Evolutionary conservation across 805 yeast species (phyloP).

Genomic region (Ogataea kodamae): DNA sequence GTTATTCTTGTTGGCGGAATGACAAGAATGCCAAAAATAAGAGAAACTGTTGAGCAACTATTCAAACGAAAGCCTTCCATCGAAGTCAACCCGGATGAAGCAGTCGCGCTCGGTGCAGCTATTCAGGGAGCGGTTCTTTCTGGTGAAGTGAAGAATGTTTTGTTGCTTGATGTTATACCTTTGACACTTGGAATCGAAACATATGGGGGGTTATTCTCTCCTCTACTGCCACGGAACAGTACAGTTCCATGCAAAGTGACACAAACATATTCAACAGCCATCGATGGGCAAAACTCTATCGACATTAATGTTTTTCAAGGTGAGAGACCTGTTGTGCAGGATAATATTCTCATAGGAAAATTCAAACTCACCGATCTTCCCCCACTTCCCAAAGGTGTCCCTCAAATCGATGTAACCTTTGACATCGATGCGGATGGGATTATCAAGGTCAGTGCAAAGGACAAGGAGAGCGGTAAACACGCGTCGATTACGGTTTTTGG

Average conservation of each 20-base stretch:
- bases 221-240: slow-evolving; percentile 83
- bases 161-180: slow-evolving; percentile 85
- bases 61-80: slow-evolving; percentile 84
- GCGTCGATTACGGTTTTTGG: slow-evolving; percentile 96
- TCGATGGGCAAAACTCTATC: slow-evolving; percentile 91
- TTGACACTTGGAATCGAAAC: slow-evolving; percentile 93
- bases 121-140: slow-evolving; percentile 96
- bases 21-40: slow-evolving; percentile 89
- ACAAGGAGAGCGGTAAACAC: slow-evolving; percentile 89
- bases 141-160: slow-evolving; percentile 91
- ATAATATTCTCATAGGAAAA: slow-evolving; percentile 92
- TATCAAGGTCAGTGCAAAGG: slow-evolving; percentile 91
- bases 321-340: slow-evolving; percentile 92
- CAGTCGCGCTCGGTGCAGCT: slow-evolving; percentile 95
- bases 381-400: slow-evolving; percentile 85
- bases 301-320: slow-evolving; percentile 98
- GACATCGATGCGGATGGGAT: slow-evolving; percentile 97
- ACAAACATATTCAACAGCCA: slow-evolving; percentile 91
- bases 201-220: slow-evolving; percentile 93
- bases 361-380: slow-evolving; percentile 90
- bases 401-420: slow-evolving; percentile 87
- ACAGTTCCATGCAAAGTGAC: slow-evolving; percentile 92
- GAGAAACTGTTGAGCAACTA: slow-evolving; percentile 68
- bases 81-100: slow-evolving; percentile 93
- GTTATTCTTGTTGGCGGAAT: slow-evolving; percentile 87